Conservation (phyloP, 352 stramenopile genomes). For the Globisporangium spiculum region DNA sequence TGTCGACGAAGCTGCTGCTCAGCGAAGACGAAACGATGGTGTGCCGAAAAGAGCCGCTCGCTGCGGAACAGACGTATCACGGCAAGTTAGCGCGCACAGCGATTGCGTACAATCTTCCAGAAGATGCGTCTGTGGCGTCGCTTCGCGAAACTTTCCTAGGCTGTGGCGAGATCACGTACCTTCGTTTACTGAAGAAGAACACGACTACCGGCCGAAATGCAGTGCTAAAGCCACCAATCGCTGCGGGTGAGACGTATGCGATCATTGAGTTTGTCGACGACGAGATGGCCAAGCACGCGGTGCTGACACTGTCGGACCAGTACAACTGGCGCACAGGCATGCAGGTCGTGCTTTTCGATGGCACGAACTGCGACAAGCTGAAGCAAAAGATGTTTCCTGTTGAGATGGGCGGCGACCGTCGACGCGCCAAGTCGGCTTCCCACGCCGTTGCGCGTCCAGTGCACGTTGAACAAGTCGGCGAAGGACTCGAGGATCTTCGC, state of each 20-base stretch:
- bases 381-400: slow-evolving; percentile 90
- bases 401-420: slow-evolving; percentile 63
- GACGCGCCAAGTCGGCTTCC: slow-evolving; percentile 78
- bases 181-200: slow-evolving; percentile 89
- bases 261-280: slow-evolving; percentile 89
- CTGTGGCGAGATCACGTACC: slow-evolving; percentile 83
- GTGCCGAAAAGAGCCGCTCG: slow-evolving; percentile 80
- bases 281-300: slow-evolving; percentile 87
- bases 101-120: slow-evolving; percentile 85
- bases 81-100: slow-evolving; percentile 81
- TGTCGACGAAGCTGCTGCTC: slow-evolving; percentile 82
- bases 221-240: slow-evolving; percentile 85
- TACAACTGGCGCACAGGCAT: slow-evolving; percentile 88
- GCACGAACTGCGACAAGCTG: slow-evolving; percentile 85
- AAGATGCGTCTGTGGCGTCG: slow-evolving; percentile 82
- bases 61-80: slow-evolving; percentile 82
- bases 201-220: slow-evolving; percentile 83
- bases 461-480: slow-evolving; percentile 79
- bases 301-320: slow-evolving; percentile 82
- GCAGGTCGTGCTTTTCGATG: slow-evolving; percentile 88
- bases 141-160: slow-evolving; percentile 82
- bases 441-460: slow-evolving; percentile 61
- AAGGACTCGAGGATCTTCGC: slow-evolving; percentile 80
- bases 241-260: slow-evolving; percentile 82
- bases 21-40: slow-evolving; percentile 84